These are phyloP conservation scores for Neospora caninum DNA, from an alignment of 169 alveolate species.

Conservation along the genomic window DNA sequence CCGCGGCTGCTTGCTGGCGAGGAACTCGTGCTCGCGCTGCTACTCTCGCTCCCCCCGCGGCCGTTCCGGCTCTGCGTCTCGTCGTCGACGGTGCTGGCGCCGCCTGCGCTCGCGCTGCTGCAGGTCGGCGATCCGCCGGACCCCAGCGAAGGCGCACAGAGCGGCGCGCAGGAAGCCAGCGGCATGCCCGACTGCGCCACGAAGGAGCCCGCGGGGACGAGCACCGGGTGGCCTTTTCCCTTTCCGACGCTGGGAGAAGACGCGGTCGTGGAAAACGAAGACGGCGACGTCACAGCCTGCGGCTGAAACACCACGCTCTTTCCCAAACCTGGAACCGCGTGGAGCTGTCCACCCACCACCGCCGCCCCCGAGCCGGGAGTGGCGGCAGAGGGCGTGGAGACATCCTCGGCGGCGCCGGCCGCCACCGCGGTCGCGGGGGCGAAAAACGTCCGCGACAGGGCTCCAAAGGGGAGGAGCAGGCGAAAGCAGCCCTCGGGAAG, in stretches of 20 bases:
- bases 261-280: neutral
- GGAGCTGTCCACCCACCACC: neutral
- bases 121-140: neutral
- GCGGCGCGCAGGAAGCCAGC: neutral
- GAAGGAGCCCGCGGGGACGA: neutral
- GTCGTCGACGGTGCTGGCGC: neutral
- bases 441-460: neutral
- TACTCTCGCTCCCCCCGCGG: neutral
- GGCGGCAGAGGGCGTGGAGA: neutral
- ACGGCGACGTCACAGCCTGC: neutral
- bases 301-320: neutral
- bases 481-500: neutral
- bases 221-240: neutral
- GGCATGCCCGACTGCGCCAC: neutral
- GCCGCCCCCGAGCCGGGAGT: neutral
- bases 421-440: conserved; percentile 16
- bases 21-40: neutral
- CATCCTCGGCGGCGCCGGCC: neutral
- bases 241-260: neutral
- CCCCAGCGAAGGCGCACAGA: too few species aligned
- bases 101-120: conserved; percentile 24
- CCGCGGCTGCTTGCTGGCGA: neutral
- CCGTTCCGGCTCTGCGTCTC: neutral
- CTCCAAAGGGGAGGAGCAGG: neutral
- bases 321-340: neutral